Percentiles rank a stretch among this genome's conserved stretches.
phyloP scores from a whole-genome alignment of 352 stramenopile genomes.

The Poterioochromonas sp. region DNA sequence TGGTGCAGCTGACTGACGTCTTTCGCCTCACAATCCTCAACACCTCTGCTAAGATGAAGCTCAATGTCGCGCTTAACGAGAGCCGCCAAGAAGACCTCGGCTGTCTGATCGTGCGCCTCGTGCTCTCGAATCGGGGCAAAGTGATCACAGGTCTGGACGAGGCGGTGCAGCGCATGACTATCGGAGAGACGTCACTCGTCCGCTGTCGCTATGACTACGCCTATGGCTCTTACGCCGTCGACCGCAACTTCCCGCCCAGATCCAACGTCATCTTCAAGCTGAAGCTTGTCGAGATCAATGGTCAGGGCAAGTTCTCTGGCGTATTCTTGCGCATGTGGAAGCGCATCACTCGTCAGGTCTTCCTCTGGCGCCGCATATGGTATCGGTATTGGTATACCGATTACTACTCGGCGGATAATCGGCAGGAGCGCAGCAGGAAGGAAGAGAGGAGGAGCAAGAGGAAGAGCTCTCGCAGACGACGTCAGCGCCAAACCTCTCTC shows the following conservation, averaged over 20 bases:
- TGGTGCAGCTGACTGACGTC: no score
- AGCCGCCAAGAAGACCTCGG: neutral
- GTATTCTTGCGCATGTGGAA: neutral
- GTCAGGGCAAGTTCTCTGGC: neutral
- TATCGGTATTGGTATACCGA: neutral
- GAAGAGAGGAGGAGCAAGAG: neutral
- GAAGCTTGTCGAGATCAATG: conserved; percentile 1
- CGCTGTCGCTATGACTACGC: conserved; percentile 2
- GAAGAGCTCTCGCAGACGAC: neutral
- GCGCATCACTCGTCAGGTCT: neutral
- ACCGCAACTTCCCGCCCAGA: neutral
- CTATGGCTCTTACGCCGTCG: neutral
- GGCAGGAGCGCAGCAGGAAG: neutral
- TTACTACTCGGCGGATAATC: neutral
- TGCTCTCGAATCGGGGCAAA: neutral
- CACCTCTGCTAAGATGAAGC: no score
- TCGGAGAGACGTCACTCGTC: neutral
- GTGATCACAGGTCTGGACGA: conserved; percentile 3
- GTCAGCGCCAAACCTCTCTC: no score
- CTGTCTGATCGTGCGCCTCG: neutral
- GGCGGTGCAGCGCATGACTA: neutral
- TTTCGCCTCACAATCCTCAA: no score
- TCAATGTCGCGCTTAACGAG: no score
- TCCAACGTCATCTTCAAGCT: neutral
- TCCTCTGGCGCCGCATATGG: neutral